Evolutionary conservation across 129 eudicot species (phyloP).

Genomic region (Chrysanthemum seticuspe): DNA sequence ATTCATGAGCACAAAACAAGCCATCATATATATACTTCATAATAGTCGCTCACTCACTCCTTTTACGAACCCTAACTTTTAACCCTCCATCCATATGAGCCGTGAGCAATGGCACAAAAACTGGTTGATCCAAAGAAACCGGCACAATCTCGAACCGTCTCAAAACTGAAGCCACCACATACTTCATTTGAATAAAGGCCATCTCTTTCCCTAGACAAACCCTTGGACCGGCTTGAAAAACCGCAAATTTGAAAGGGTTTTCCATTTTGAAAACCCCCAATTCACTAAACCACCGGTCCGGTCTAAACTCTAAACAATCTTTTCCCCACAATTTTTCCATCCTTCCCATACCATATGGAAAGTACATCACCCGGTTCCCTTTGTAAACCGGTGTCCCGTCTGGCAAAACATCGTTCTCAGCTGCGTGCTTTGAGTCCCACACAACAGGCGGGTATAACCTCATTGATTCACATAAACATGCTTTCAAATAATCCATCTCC

Average conservation of each 20-base stretch:
- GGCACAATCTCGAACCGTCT: constrained; percentile 52
- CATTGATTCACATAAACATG: constrained; percentile 85
- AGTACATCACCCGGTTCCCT: constrained; percentile 76
- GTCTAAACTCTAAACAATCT: constrained; percentile 64
- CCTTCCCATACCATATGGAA: constrained; percentile 92
- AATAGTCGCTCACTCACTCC: neutral
- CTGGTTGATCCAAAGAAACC: constrained; percentile 30
- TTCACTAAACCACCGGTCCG: constrained; percentile 65
- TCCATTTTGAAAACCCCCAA: constrained; percentile 43
- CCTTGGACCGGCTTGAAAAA: constrained; percentile 91
- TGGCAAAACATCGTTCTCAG: constrained; percentile 56
- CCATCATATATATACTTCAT: neutral
- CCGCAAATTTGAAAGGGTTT: constrained; percentile 65
- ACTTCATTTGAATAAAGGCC: constrained; percentile 86
- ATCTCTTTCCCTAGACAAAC: constrained; percentile 78
- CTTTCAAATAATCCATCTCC: constrained; percentile 51
- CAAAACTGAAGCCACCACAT: constrained; percentile 55
- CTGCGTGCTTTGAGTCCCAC: constrained; percentile 91
- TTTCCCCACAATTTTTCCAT: constrained; percentile 84
- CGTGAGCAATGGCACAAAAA: constrained; percentile 65
- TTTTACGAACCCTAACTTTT: constrained; percentile 43
- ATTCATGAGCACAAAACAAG: too few relatives aligned
- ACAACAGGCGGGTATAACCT: constrained; percentile 88
- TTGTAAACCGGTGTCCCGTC: constrained; percentile 62
- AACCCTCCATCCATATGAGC: constrained; percentile 87